Evolutionary conservation across 2,329 filamentous ascomycete species (phyloP).

Genomic region (Didymella exigua): DNA sequence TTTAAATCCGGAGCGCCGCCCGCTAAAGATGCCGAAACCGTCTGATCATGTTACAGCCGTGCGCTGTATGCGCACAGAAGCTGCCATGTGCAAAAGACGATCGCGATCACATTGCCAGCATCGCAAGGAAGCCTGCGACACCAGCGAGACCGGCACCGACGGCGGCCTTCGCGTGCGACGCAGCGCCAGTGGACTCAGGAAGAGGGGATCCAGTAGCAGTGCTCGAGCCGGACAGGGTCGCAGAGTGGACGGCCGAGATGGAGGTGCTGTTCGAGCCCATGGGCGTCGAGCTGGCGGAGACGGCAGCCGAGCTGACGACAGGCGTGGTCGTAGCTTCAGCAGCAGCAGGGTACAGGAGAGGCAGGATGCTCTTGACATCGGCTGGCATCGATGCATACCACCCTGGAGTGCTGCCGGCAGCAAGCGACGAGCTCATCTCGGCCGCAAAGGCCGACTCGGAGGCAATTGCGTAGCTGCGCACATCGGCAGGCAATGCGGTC

Average conservation of each 20-base stretch:
- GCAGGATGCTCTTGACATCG: constrained; percentile 53
- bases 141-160: constrained; percentile 50
- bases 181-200: constrained; percentile 33
- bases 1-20: constrained; percentile 33
- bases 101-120: constrained; percentile 50
- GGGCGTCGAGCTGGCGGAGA: constrained; percentile 25
- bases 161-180: constrained; percentile 46
- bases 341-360: constrained; percentile 41
- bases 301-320: constrained; percentile 17
- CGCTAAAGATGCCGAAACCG: constrained; percentile 25
- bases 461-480: constrained; percentile 49
- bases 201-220: constrained; percentile 20
- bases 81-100: neutral
- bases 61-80: neutral
- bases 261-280: constrained; percentile 26
- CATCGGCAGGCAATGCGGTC: constrained; percentile 53
- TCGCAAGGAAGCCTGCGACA: constrained; percentile 49
- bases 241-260: constrained; percentile 28
- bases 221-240: constrained; percentile 27
- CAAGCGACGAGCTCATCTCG: constrained; percentile 52
- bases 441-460: constrained; percentile 50
- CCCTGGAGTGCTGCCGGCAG: constrained; percentile 50
- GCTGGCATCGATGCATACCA: constrained; percentile 55
- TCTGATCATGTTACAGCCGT: constrained; percentile 5
- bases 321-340: constrained; percentile 28